These are phyloP conservation scores for Aureobasidium pullulans DNA, from an alignment of 2,329 filamentous ascomycete genomes.

Conservation along the genomic window DNA sequence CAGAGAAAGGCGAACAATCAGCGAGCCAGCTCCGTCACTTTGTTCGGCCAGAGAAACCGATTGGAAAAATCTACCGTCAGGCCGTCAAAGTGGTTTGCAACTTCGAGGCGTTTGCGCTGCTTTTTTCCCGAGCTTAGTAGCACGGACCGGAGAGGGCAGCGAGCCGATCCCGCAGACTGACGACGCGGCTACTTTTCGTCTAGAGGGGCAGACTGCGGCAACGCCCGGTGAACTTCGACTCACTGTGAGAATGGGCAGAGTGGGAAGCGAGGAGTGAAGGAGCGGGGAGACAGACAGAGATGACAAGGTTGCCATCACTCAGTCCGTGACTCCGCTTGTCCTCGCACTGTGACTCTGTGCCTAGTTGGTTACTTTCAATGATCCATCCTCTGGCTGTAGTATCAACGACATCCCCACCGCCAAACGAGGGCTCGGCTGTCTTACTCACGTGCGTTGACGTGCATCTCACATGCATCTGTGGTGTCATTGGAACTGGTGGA, in stretches of 20 bases:
- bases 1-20: conserved; percentile 7
- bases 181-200: not conserved
- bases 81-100: conserved; percentile 7
- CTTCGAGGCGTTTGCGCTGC: conserved; percentile 3
- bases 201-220: not conserved
- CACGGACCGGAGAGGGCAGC: not conserved
- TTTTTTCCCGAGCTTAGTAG: conserved; percentile 2
- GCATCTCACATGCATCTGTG: not conserved
- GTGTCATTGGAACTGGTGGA: not conserved
- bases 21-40: conserved; percentile 12
- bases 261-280: not conserved
- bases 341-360: not conserved
- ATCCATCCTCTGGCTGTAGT: not conserved
- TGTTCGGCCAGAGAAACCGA: not conserved
- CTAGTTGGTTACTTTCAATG: not conserved
- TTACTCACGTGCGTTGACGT: conserved; percentile 10
- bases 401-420: not conserved
- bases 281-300: not conserved
- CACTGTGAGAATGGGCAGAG: not conserved
- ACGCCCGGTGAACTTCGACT: not conserved
- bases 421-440: not conserved
- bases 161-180: not conserved
- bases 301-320: not conserved
- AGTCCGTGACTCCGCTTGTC: not conserved
- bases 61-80: conserved; percentile 8